phyloP scores from a whole-genome alignment of 1,139 yeast genomes.

The Hemisphaericaspora subhashii region DNA sequence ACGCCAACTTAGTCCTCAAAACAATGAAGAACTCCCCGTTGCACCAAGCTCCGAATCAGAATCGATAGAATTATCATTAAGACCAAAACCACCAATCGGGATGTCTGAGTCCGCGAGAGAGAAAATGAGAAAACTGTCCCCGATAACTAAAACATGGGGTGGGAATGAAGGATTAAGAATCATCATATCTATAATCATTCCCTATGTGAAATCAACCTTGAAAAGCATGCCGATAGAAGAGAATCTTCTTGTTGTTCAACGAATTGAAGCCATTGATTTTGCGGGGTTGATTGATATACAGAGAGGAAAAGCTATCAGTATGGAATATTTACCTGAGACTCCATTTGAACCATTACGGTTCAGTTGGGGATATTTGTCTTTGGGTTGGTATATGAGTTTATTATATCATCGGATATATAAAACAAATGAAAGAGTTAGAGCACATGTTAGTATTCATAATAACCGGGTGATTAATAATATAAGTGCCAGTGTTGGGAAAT shows the following conservation, averaged over 20 bases:
- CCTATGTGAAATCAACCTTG: conserved; percentile 34
- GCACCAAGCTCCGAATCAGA: not conserved
- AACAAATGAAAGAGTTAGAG: conserved; percentile 28
- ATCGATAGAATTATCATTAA: conserved; percentile 20
- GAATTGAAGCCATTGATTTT: conserved; percentile 38
- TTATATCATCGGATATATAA: conserved; percentile 67
- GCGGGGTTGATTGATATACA: conserved; percentile 19
- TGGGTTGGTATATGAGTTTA: conserved; percentile 77
- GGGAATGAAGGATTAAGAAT: conserved; percentile 54
- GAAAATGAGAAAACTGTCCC: conserved; percentile 54
- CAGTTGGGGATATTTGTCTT: conserved; percentile 59
- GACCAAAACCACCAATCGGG: conserved; percentile 56
- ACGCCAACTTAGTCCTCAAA: not conserved
- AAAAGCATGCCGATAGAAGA: conserved; percentile 10
- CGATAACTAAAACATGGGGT: conserved; percentile 57
- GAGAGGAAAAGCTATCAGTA: conserved; percentile 24
- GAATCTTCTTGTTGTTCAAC: conserved; percentile 33
- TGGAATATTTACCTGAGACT: conserved; percentile 35
- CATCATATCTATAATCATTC: conserved; percentile 45
- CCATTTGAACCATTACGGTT: conserved; percentile 54
- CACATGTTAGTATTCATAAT: conserved; percentile 7
- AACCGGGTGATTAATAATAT: conserved; percentile 33
- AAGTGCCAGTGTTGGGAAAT: conserved; percentile 45
- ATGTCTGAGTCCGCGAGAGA: conserved; percentile 60
- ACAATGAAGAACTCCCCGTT: not conserved